phyloP scores from a whole-genome alignment of 1,284 basidiomycete genomes.

The Mycena sp. region DNA sequence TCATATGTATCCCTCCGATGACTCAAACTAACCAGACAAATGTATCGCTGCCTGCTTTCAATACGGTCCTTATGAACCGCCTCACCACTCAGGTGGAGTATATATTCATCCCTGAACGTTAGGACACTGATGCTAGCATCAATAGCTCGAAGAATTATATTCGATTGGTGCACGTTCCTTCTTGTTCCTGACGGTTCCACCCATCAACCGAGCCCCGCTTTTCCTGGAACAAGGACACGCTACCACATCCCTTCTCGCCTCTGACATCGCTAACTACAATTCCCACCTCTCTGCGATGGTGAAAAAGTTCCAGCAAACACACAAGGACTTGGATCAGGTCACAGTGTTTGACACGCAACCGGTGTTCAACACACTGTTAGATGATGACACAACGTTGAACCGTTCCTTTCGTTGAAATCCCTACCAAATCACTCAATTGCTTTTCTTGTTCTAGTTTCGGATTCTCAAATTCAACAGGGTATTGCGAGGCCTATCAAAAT shows the following conservation, averaged over 20 bases:
- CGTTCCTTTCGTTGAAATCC: not conserved
- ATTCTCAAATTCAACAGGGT: constrained; percentile 67
- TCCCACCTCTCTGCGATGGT: constrained; percentile 51
- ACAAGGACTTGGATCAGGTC: constrained; percentile 53
- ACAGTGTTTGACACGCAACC: constrained; percentile 65
- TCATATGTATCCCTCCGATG: not conserved
- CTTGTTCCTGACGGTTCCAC: constrained; percentile 74
- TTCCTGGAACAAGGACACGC: constrained; percentile 57
- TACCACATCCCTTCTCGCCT: constrained; percentile 47
- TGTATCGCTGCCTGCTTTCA: constrained; percentile 60
- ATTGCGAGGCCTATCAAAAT: constrained; percentile 65
- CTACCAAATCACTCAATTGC: not conserved
- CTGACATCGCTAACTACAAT: constrained; percentile 62
- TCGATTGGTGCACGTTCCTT: constrained; percentile 66
- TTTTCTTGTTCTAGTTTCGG: constrained; percentile 44
- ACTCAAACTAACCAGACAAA: constrained; percentile 55
- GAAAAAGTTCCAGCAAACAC: constrained; percentile 49
- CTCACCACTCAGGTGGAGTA: constrained; percentile 62
- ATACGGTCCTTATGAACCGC: constrained; percentile 59
- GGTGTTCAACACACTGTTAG: constrained; percentile 65
- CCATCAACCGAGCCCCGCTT: constrained; percentile 67
- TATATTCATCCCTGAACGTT: not conserved
- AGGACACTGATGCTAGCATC: constrained; percentile 8
- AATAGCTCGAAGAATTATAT: constrained; percentile 64
- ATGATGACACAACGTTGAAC: constrained; percentile 52